Conservation (phyloP, 768 basidiomycete species). For the Pisolithus marmoratus region DNA sequence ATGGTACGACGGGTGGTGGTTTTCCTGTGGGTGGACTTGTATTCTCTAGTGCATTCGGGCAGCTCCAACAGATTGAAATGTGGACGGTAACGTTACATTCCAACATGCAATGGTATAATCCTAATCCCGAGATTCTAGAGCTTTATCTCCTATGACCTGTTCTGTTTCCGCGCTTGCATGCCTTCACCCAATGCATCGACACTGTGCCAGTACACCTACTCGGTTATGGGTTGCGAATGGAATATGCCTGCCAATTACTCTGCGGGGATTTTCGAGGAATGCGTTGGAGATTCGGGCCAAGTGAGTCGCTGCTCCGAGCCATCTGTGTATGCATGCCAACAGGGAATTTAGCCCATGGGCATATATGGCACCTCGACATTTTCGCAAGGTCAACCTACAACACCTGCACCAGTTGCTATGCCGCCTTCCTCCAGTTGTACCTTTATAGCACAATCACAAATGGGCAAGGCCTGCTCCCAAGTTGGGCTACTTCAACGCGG, state of each 20-base stretch:
- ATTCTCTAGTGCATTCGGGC: constrained; percentile 66
- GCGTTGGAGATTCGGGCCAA: constrained; percentile 47
- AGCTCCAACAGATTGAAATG: constrained; percentile 53
- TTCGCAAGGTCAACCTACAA: constrained; percentile 53
- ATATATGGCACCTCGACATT: constrained; percentile 65
- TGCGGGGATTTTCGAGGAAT: constrained; percentile 43
- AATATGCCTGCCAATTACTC: constrained; percentile 53
- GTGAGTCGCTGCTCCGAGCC: constrained; percentile 17
- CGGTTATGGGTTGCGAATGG: constrained; percentile 54
- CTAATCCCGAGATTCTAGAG: constrained; percentile 35
- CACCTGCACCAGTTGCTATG: constrained; percentile 50
- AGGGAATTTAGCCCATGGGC: constrained; percentile 47
- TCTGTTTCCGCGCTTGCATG: constrained; percentile 72
- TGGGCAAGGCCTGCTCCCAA: constrained; percentile 24
- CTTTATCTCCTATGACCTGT: constrained; percentile 53
- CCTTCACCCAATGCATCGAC: constrained; percentile 42
- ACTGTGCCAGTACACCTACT: constrained; percentile 58
- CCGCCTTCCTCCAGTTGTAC: constrained; percentile 61
- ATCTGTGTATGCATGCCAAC: not conserved
- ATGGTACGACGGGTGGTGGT: constrained; percentile 54
- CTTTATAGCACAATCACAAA: constrained; percentile 48
- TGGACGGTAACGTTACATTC: constrained; percentile 54
- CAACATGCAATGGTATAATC: constrained; percentile 1
- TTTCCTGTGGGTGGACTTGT: constrained; percentile 65
- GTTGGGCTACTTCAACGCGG: constrained; percentile 14